A percentile compares a stretch with the other conserved stretches of the same genome.
These are phyloP conservation scores for Candida ovalis DNA, from an alignment of 805 yeast genomes.

Conservation along the genomic window DNA sequence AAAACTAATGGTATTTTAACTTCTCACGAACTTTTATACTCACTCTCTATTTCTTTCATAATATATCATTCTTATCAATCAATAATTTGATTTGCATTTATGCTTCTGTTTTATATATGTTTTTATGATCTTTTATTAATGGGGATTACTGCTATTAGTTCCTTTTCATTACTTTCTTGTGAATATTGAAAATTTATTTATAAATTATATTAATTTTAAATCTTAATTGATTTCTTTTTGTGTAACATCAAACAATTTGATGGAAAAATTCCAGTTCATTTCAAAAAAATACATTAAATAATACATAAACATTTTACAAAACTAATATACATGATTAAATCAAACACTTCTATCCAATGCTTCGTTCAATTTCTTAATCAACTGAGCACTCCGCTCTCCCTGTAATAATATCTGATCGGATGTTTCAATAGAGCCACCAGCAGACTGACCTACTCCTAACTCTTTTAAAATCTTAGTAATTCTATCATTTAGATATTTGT, in stretches of 20 bases:
- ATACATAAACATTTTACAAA: conserved; percentile 2
- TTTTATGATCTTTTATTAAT: background rate
- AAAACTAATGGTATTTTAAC: too few relatives aligned
- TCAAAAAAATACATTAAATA: background rate
- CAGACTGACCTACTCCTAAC: background rate
- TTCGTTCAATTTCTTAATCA: conserved; percentile 12
- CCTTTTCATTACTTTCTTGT: conserved; percentile 3
- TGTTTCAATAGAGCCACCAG: background rate
- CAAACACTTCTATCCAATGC: conserved; percentile 3
- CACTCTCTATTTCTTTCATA: background rate
- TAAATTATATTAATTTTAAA: too few relatives aligned
- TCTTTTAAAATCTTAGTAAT: conserved; percentile 12
- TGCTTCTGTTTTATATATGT: background rate
- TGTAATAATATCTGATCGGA: background rate
- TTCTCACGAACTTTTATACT: too few relatives aligned
- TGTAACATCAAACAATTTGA: too few relatives aligned
- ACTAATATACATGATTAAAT: background rate
- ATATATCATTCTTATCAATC: background rate
- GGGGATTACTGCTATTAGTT: background rate
- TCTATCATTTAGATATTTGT: conserved; percentile 17
- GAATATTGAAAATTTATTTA: conserved; percentile 3
- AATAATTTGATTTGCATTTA: background rate
- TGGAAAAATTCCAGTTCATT: too few relatives aligned
- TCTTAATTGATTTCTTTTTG: too few relatives aligned
- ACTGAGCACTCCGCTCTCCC: conserved; percentile 8